Conservation (phyloP, 805 yeast species). For the Saccharomycopsis olivae region DNA sequence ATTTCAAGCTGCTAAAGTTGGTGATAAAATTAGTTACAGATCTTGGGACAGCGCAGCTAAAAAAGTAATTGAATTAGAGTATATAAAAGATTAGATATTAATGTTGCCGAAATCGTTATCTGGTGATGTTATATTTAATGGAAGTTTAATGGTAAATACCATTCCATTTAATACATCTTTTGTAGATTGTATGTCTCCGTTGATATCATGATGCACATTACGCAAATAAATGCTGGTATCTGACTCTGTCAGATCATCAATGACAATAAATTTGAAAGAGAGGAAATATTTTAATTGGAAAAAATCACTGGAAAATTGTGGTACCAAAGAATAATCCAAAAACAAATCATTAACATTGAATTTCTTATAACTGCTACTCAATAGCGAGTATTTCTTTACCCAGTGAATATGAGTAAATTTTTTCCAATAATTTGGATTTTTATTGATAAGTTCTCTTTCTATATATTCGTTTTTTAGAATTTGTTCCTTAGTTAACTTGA, state of each 20-base stretch:
- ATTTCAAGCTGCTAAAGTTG: neutral
- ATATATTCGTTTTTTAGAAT: conserved; percentile 12
- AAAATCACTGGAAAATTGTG: conserved; percentile 31
- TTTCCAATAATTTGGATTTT: conserved; percentile 17
- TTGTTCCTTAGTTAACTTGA: conserved; percentile 5
- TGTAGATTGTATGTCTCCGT: conserved; percentile 27
- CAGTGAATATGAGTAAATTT: conserved; percentile 6
- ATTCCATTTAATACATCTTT: conserved; percentile 28
- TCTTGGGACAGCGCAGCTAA: conserved; percentile 9
- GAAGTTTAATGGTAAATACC: conserved; percentile 34
- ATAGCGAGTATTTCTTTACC: conserved; percentile 14
- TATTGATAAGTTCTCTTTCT: conserved; percentile 5
- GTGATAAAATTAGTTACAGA: conserved; percentile 7
- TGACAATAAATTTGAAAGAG: conserved; percentile 28
- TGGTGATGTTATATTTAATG: conserved; percentile 33
- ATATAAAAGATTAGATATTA: neutral
- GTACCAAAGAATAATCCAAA: conserved; percentile 20
- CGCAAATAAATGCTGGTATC: conserved; percentile 18
- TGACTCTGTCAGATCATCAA: conserved; percentile 14
- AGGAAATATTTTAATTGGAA: conserved; percentile 31
- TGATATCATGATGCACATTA: conserved; percentile 27
- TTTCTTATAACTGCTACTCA: conserved; percentile 4
- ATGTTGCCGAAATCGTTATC: conserved; percentile 4
- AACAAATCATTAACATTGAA: conserved; percentile 14
- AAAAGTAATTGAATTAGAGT: conserved; percentile 1